Base-by-base conservation (phyloP, 805 yeast genomes). In the Metschnikowia orientalis region DNA sequence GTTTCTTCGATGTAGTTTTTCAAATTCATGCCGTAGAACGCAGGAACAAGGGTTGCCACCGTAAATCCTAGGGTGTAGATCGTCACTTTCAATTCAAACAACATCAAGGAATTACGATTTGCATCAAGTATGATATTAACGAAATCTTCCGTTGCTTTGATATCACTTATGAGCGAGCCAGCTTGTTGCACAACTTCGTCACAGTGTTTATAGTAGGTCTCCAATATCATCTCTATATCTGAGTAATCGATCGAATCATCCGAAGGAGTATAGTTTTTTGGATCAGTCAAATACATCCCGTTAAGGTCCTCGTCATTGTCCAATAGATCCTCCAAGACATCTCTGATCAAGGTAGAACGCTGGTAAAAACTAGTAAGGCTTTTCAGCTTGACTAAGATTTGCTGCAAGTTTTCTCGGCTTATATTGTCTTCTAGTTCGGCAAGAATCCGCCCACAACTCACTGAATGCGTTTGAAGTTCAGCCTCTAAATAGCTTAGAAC, bases 101-200 rank as follows among this genome's bases (percentile, higher is more conserved):
- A 69, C 95, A 89, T 86, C 41, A 89, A 63, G 3, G 95, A 77
- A 59, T 89, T 89, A 62, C 97, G 76, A 51, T 87, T 87, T 2
- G 96, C 86, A 56, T 89, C 97, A 34, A 89, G 59, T 40, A 89
- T 88, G 48, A 89, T 88, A 52, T 88, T 88, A 38, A 86, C 89
- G 52, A 89, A 85, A 50, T 89, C 97, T 53, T 88, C 96, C 0
- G 97, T 89, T 10, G 92, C 84, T 51, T 78, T 79, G 47, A 89
- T 86, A 52, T 89, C 95, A 46, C 79, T 79, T 13, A 84, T 75
- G 35, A 88, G 62, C 4, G 90, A 80, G 26, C 85, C 95, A 0
- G 95, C 80, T 47, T 84, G 90, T 56, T 89, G 97, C 5, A 88
- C 96, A 45, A 83, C 79, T 61, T 89, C 97, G 52, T 89, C 96